Evolutionary conservation across 2,329 filamentous ascomycete species (phyloP).

Genomic region (Trichoderma atroviride): DNA sequence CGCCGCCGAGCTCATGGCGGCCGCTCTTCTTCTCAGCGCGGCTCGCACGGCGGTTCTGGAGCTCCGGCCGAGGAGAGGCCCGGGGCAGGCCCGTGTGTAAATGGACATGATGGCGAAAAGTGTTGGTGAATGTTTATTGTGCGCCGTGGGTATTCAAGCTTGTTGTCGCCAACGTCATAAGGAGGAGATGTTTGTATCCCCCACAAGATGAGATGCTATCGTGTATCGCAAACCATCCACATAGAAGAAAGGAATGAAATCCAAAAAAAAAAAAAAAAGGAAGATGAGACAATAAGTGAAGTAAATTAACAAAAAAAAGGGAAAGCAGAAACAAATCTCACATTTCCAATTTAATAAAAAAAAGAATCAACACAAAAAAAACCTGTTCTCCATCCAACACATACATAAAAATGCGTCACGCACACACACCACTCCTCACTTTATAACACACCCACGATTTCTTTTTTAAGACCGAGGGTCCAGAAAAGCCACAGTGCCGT

Average conservation of each 20-base stretch:
- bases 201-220: not conserved
- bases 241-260: not conserved
- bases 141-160: not conserved
- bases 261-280: not conserved
- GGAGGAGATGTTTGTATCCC: not conserved
- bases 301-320: too few relatives aligned
- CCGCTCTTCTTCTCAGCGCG: not conserved
- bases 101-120: not conserved
- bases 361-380: not conserved
- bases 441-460: not conserved
- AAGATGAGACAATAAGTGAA: not conserved
- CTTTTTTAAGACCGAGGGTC: not conserved
- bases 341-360: not conserved
- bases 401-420: not conserved
- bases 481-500: not conserved
- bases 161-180: not conserved
- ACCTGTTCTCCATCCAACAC: not conserved
- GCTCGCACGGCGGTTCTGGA: not conserved
- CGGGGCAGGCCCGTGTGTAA: constrained; percentile 3
- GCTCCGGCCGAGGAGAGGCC: constrained; percentile 2
- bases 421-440: not conserved
- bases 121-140: not conserved
- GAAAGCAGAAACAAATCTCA: not conserved
- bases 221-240: not conserved
- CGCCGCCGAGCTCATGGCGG: constrained; percentile 3